These are phyloP conservation scores for Trametes elegans DNA, from an alignment of 768 basidiomycete species.

Conservation along the genomic window DNA sequence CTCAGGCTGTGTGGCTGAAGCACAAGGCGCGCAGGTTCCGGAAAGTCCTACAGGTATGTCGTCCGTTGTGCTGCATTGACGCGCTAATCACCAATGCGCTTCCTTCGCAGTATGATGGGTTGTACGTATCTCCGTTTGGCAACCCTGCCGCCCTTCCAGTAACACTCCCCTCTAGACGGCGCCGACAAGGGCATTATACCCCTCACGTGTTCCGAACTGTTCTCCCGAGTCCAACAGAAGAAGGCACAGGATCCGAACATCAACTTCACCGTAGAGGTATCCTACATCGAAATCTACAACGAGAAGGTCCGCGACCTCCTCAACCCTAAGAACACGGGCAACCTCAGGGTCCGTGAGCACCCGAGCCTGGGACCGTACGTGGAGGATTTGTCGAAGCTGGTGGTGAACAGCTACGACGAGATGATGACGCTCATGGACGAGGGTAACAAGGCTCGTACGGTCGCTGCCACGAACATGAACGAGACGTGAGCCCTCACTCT, in stretches of 20 bases:
- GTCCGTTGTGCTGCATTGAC: background rate
- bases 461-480: constrained; percentile 99
- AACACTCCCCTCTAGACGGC: constrained; percentile 59
- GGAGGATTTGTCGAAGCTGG: constrained; percentile 92
- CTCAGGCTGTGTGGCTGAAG: background rate
- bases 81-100: background rate
- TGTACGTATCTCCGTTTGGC: constrained; percentile 51
- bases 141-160: constrained; percentile 1
- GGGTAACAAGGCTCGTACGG: constrained; percentile 97
- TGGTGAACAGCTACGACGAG: constrained; percentile 87
- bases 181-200: constrained; percentile 98
- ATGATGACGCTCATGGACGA: constrained; percentile 99
- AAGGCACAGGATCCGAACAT: constrained; percentile 62
- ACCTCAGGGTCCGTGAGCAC: constrained; percentile 95
- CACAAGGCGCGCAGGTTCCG: constrained; percentile 57
- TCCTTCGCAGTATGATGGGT: constrained; percentile 80
- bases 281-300: constrained; percentile 98
- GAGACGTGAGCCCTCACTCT: constrained; percentile 80
- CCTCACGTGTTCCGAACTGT: constrained; percentile 90
- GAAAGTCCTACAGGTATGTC: constrained; percentile 86
- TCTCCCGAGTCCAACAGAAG: constrained; percentile 73
- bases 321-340: constrained; percentile 96
- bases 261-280: constrained; percentile 93
- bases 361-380: constrained; percentile 97
- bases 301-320: constrained; percentile 97